Conservation (phyloP, 2,329 filamentous ascomycete species). For the Zymoseptoria passerinii region DNA sequence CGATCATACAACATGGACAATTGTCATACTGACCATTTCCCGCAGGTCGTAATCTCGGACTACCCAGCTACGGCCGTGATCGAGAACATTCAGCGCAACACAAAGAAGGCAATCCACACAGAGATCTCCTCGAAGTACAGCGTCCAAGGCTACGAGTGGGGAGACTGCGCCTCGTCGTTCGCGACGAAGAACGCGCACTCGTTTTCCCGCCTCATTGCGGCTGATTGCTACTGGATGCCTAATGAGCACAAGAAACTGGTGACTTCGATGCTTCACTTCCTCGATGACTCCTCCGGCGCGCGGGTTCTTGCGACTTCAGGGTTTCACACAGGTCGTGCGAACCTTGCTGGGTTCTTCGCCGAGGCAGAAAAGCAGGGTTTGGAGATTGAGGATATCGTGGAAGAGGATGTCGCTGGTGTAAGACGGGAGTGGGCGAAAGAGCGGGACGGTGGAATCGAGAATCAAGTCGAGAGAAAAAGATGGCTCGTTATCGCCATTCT, state of each 20-base stretch:
- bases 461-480: constrained; percentile 55
- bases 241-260: constrained; percentile 61
- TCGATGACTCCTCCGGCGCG: constrained; percentile 39
- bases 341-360: constrained; percentile 59
- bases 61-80: constrained; percentile 58
- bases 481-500: constrained; percentile 53
- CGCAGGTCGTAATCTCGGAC: constrained; percentile 53
- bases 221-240: constrained; percentile 70
- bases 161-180: constrained; percentile 41
- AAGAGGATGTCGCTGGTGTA: constrained; percentile 57
- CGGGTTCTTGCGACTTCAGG: constrained; percentile 59
- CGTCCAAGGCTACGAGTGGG: constrained; percentile 59
- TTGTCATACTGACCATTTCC: not conserved
- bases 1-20: not conserved
- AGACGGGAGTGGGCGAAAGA: constrained; percentile 52
- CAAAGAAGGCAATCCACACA: constrained; percentile 43
- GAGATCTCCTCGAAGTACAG: constrained; percentile 31
- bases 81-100: constrained; percentile 50
- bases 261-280: constrained; percentile 54
- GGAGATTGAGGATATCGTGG: constrained; percentile 57
- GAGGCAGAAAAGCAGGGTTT: constrained; percentile 45
- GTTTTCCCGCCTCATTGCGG: constrained; percentile 58
- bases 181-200: constrained; percentile 29
- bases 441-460: constrained; percentile 52
- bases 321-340: constrained; percentile 62